These are phyloP conservation scores for Trichoderma gamsii DNA, from an alignment of 495 filamentous ascomycete genomes.

Conservation along the genomic window DNA sequence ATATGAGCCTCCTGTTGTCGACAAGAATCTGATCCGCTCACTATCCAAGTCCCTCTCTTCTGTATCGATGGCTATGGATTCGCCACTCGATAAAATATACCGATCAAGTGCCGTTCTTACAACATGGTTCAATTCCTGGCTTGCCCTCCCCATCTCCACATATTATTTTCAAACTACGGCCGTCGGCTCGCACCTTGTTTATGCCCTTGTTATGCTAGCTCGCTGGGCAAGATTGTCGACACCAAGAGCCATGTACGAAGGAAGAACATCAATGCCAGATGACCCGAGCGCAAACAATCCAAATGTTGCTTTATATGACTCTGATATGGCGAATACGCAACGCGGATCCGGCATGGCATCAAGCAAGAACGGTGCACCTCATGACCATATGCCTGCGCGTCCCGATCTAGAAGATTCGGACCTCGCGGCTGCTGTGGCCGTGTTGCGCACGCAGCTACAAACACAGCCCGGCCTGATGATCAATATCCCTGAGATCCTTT, in stretches of 20 bases:
- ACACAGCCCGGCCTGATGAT: slow-evolving; percentile 28
- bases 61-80: slow-evolving; percentile 24
- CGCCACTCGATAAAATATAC: slow-evolving; percentile 31
- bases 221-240: slow-evolving; percentile 31
- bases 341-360: not conserved
- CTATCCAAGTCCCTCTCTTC: slow-evolving; percentile 31
- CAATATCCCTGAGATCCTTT: slow-evolving; percentile 25
- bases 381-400: not conserved
- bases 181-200: slow-evolving; percentile 33
- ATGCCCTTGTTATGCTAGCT: slow-evolving; percentile 33
- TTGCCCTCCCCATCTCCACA: slow-evolving; percentile 31
- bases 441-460: slow-evolving; percentile 23
- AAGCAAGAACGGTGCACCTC: not conserved
- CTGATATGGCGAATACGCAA: not conserved
- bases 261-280: slow-evolving; percentile 5
- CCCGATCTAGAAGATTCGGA: slow-evolving; percentile 21
- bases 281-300: slow-evolving; percentile 7
- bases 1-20: slow-evolving; percentile 28
- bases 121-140: slow-evolving; percentile 37
- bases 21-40: slow-evolving; percentile 23
- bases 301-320: not conserved
- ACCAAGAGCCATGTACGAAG: slow-evolving; percentile 16
- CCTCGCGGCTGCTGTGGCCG: slow-evolving; percentile 23
- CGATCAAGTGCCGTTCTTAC: slow-evolving; percentile 28
- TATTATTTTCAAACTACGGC: slow-evolving; percentile 36